These are phyloP conservation scores for Epicoccum nigrum DNA, from an alignment of 2,329 filamentous ascomycete species.

Conservation along the genomic window DNA sequence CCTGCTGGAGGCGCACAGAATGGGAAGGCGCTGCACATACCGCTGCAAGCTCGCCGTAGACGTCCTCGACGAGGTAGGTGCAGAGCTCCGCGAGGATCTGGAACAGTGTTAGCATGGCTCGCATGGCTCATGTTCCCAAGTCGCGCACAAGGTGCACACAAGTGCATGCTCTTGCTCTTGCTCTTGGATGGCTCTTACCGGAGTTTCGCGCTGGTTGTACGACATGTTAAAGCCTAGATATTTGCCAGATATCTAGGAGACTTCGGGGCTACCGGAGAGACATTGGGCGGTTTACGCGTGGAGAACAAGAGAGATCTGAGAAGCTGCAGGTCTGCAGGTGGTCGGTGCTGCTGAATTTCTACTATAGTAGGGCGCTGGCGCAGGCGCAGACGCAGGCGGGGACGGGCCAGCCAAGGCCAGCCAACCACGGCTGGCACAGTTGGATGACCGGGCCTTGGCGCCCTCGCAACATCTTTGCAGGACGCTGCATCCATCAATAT, in stretches of 20 bases:
- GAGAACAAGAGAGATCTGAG: slow-evolving; percentile 1
- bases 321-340: too few relatives aligned
- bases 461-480: slow-evolving; percentile 10
- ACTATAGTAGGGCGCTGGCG: too few relatives aligned
- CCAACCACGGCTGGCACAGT: slow-evolving; percentile 6
- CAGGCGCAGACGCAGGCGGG: background rate
- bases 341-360: slow-evolving; percentile 13
- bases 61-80: slow-evolving; percentile 83
- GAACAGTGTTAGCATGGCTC: slow-evolving; percentile 50
- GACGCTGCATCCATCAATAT: slow-evolving; percentile 5
- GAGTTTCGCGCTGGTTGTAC: slow-evolving; percentile 45
- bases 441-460: slow-evolving; percentile 15
- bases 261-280: slow-evolving; percentile 36
- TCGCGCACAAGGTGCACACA: too few relatives aligned
- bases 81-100: slow-evolving; percentile 88
- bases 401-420: background rate
- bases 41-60: slow-evolving; percentile 89
- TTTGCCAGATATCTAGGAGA: slow-evolving; percentile 45
- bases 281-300: slow-evolving; percentile 30
- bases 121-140: background rate
- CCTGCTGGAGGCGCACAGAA: background rate
- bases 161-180: too few relatives aligned
- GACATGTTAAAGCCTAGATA: slow-evolving; percentile 45
- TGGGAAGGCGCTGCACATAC: slow-evolving; percentile 57
- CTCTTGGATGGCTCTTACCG: slow-evolving; percentile 33